Conservation (phyloP, 2,329 filamentous ascomycete species). For the Colletotrichum abscissum region DNA sequence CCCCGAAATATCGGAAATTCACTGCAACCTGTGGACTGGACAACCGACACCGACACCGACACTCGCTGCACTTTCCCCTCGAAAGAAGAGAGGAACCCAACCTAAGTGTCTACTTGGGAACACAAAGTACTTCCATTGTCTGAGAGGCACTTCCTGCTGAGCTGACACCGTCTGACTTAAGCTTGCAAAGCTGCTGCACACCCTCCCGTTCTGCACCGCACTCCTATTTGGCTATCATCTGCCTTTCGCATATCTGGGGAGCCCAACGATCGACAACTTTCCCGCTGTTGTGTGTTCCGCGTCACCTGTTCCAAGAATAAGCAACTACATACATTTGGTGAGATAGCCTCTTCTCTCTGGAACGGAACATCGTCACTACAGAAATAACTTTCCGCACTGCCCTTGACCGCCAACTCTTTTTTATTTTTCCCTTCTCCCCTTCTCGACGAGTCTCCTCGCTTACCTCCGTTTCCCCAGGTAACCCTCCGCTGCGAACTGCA, state of each 20-base stretch:
- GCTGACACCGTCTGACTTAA: slow-evolving; percentile 33
- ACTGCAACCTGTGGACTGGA: slow-evolving; percentile 32
- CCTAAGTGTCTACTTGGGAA: too few relatives aligned
- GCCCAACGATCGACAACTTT: slow-evolving; percentile 30
- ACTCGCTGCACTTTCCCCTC: background rate
- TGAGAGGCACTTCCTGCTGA: slow-evolving; percentile 18
- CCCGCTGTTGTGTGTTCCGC: slow-evolving; percentile 16
- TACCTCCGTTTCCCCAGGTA: slow-evolving; percentile 26
- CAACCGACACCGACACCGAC: slow-evolving; percentile 35
- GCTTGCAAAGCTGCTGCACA: slow-evolving; percentile 30
- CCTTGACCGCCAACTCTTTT: background rate
- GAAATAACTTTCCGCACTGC: slow-evolving; percentile 5
- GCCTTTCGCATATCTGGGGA: slow-evolving; percentile 25
- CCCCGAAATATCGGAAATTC: slow-evolving; percentile 35
- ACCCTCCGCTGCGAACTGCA: slow-evolving; percentile 15
- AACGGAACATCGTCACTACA: slow-evolving; percentile 34
- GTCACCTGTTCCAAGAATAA: slow-evolving; percentile 32
- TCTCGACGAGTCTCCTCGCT: slow-evolving; percentile 25
- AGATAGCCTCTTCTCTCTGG: slow-evolving; percentile 22
- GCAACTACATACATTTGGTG: slow-evolving; percentile 20
- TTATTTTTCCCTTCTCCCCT: background rate
- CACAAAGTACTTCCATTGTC: too few relatives aligned
- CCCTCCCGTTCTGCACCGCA: slow-evolving; percentile 31
- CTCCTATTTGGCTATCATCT: slow-evolving; percentile 18
- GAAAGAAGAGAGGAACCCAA: too few relatives aligned